A percentile compares a stretch with the other conserved stretches of the same genome.
phyloP scores from a whole-genome alignment of 176 grass and related monocot species.

The Secale cereale region DNA sequence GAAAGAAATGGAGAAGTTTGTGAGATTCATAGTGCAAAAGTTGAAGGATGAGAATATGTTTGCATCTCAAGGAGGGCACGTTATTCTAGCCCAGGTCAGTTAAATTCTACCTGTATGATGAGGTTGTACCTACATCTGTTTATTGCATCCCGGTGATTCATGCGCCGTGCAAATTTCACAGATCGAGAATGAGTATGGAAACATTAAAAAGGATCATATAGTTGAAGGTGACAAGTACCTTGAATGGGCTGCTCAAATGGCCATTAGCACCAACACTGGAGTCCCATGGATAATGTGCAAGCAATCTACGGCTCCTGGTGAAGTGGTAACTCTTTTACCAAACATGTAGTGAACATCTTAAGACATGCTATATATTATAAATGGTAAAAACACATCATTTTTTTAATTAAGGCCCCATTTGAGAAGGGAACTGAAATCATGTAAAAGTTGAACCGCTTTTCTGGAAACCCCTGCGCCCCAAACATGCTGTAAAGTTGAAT shows the following conservation, averaged over 20 bases:
- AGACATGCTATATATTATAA: not conserved
- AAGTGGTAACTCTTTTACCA: slow-evolving; percentile 65
- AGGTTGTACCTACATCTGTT: not conserved
- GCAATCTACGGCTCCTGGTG: slow-evolving; percentile 67
- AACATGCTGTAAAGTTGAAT: not conserved
- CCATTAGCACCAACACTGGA: slow-evolving; percentile 49
- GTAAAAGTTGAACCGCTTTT: not conserved
- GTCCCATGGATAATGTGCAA: slow-evolving; percentile 98
- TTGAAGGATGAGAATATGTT: slow-evolving; percentile 71
- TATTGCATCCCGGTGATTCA: slow-evolving; percentile 11
- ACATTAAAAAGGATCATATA: slow-evolving; percentile 48
- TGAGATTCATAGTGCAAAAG: slow-evolving; percentile 61
- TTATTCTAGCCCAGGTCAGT: slow-evolving; percentile 79
- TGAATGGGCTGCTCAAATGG: slow-evolving; percentile 75
- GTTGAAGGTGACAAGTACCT: slow-evolving; percentile 57
- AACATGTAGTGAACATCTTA: slow-evolving; percentile 21
- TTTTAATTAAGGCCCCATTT: not conserved
- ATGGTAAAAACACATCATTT: not conserved
- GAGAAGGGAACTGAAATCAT: not conserved
- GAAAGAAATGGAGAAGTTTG: slow-evolving; percentile 80
- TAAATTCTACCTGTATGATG: not conserved
- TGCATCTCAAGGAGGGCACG: slow-evolving; percentile 64
- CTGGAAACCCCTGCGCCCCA: not conserved
- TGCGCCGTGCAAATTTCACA: slow-evolving; percentile 28
- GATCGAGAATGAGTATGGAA: slow-evolving; percentile 95